Percentiles rank a stretch among this genome's conserved stretches.
Evolutionary conservation across 2,329 filamentous ascomycete species (phyloP).

Genomic region (Ilyonectria mors-panacis): DNA sequence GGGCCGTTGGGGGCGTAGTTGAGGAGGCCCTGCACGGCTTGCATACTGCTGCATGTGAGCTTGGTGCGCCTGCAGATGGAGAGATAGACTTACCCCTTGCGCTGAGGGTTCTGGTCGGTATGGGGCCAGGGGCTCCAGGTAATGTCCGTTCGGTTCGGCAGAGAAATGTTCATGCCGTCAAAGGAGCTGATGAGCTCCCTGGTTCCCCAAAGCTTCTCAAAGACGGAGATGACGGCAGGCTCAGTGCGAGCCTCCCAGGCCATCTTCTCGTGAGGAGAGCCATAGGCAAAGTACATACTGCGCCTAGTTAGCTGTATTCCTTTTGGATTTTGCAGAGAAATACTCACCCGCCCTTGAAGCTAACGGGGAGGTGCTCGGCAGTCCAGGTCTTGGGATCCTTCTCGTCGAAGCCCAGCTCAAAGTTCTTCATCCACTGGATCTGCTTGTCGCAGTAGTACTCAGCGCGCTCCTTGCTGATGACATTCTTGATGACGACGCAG

Average conservation of each 20-base stretch:
- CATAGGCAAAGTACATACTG: constrained; percentile 63
- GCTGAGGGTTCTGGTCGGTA: constrained; percentile 42
- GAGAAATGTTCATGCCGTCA: constrained; percentile 54
- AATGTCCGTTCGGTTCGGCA: constrained; percentile 57
- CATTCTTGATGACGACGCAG: constrained; percentile 44
- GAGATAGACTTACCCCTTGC: constrained; percentile 48
- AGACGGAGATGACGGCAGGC: constrained; percentile 61
- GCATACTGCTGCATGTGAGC: constrained; percentile 48
- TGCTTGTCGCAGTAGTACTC: constrained; percentile 45
- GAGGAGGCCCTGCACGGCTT: constrained; percentile 65
- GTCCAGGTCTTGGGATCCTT: constrained; percentile 41
- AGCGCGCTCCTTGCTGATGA: constrained; percentile 40
- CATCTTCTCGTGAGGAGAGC: constrained; percentile 63
- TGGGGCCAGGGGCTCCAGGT: constrained; percentile 44
- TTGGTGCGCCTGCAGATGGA: neutral
- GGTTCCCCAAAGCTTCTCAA: constrained; percentile 62
- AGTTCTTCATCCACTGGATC: constrained; percentile 45
- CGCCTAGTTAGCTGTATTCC: constrained; percentile 29
- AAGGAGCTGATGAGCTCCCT: constrained; percentile 65
- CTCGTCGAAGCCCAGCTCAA: constrained; percentile 43
- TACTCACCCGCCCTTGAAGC: constrained; percentile 56
- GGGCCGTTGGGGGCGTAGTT: constrained; percentile 57
- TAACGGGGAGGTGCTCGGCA: constrained; percentile 40
- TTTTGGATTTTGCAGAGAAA: neutral
- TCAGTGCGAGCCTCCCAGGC: constrained; percentile 64